These are phyloP conservation scores for Coemansia sp. DNA, from an alignment of 192 early-diverging fungal genomes.

Conservation along the genomic window DNA sequence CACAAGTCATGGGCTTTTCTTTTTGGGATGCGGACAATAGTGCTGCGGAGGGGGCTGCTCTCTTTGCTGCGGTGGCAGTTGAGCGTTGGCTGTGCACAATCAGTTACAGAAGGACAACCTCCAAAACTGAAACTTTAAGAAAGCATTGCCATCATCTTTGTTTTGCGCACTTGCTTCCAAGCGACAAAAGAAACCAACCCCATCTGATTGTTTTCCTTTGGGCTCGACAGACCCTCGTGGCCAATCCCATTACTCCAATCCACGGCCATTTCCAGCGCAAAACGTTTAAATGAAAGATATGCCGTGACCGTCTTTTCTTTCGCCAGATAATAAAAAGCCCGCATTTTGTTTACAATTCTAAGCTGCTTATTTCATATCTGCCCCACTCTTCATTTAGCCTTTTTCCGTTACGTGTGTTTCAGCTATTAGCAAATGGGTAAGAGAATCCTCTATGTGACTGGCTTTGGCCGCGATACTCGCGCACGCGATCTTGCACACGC, in stretches of 20 bases:
- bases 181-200: too few relatives aligned
- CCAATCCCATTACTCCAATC: not conserved
- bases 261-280: not conserved
- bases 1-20: not conserved
- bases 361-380: not conserved
- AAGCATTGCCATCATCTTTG: too few relatives aligned
- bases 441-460: conserved; percentile 78
- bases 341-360: not conserved
- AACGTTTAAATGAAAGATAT: not conserved
- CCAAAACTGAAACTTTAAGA: too few relatives aligned
- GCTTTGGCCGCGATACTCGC: conserved; percentile 73
- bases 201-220: too few relatives aligned
- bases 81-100: too few relatives aligned
- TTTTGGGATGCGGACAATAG: not conserved
- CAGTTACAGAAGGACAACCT: too few relatives aligned
- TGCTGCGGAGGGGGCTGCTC: too few relatives aligned
- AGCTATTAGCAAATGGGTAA: conserved; percentile 42
- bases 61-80: too few relatives aligned
- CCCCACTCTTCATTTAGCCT: not conserved
- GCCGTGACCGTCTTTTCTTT: not conserved
- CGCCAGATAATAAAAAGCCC: not conserved
- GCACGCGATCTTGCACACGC: conserved; percentile 93
- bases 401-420: conserved; percentile 3
- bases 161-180: too few relatives aligned
- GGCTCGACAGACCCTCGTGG: too few relatives aligned